phyloP scores from a whole-genome alignment of 148 eudicot genomes.

The Rhododendron vialii region DNA sequence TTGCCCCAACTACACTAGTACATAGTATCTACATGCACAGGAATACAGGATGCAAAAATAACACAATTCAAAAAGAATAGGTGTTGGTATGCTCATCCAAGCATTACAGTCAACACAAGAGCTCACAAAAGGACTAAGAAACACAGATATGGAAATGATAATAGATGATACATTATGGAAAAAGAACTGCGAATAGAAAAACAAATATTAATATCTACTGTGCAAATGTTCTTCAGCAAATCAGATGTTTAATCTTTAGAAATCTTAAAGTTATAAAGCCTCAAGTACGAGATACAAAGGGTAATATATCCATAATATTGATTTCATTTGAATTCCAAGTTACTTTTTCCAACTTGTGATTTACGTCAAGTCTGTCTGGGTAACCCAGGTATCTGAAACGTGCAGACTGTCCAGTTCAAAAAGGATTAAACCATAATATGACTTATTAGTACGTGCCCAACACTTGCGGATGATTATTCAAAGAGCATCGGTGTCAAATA shows the following conservation, averaged over 20 bases:
- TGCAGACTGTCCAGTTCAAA: background rate
- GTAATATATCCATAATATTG: background rate
- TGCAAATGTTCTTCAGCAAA: background rate
- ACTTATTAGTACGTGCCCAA: background rate
- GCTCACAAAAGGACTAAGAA: background rate
- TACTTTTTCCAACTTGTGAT: background rate
- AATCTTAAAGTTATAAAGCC: background rate
- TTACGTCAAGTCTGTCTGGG: background rate
- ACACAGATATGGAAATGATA: background rate
- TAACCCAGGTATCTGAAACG: background rate
- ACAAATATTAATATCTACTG: background rate
- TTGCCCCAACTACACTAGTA: background rate
- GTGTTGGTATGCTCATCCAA: background rate
- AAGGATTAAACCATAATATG: background rate
- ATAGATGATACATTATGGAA: conserved; percentile 15
- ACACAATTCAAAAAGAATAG: background rate
- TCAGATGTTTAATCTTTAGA: background rate
- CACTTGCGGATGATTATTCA: background rate
- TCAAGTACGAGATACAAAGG: background rate
- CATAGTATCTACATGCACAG: background rate
- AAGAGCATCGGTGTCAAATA: background rate
- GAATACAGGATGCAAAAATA: background rate
- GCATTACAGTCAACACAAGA: background rate
- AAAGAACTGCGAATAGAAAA: too few species aligned
- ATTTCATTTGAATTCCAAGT: background rate